A percentile compares a stretch with the other conserved stretches of the same genome.
Conservation (phyloP, 1,284 basidiomycete species). For the Dichomitus squalens region DNA sequence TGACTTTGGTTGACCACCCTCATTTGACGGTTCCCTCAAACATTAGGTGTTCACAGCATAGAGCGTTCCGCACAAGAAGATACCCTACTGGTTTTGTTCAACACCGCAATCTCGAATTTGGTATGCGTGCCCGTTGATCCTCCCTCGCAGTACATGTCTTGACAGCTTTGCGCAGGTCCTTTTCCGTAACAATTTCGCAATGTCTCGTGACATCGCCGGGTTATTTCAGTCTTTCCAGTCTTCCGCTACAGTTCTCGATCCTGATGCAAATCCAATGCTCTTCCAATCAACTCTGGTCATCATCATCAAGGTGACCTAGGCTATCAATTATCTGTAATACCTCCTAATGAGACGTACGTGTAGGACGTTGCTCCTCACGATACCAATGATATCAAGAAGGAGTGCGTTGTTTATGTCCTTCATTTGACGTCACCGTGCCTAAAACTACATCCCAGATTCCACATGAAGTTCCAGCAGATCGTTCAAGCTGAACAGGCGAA, state of each 20-base stretch:
- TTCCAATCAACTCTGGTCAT: slow-evolving; percentile 63
- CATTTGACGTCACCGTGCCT: not conserved
- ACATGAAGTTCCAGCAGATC: slow-evolving; percentile 55
- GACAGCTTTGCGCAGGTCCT: slow-evolving; percentile 45
- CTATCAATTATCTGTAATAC: too few species aligned
- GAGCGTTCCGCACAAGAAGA: slow-evolving; percentile 67
- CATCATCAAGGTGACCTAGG: slow-evolving; percentile 54
- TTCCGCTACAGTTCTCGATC: slow-evolving; percentile 59
- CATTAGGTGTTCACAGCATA: slow-evolving; percentile 61
- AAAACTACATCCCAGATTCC: slow-evolving; percentile 41
- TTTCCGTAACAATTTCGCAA: slow-evolving; percentile 66
- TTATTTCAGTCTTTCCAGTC: slow-evolving; percentile 69
- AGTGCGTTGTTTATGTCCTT: slow-evolving; percentile 40
- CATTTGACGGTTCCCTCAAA: not conserved
- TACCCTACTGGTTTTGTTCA: slow-evolving; percentile 62
- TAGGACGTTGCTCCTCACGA: slow-evolving; percentile 65
- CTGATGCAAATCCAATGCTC: slow-evolving; percentile 54
- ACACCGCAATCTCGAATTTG: slow-evolving; percentile 65
- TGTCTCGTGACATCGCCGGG: slow-evolving; percentile 58
- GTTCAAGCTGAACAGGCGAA: slow-evolving; percentile 60
- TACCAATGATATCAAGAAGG: slow-evolving; percentile 55
- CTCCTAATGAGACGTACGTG: too few species aligned
- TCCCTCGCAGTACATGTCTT: not conserved
- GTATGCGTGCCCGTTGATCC: slow-evolving; percentile 33
- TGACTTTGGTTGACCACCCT: not conserved